Evolutionary conservation across 2,329 filamentous ascomycete species (phyloP).

Genomic region (Penicillium griseofulvum): DNA sequence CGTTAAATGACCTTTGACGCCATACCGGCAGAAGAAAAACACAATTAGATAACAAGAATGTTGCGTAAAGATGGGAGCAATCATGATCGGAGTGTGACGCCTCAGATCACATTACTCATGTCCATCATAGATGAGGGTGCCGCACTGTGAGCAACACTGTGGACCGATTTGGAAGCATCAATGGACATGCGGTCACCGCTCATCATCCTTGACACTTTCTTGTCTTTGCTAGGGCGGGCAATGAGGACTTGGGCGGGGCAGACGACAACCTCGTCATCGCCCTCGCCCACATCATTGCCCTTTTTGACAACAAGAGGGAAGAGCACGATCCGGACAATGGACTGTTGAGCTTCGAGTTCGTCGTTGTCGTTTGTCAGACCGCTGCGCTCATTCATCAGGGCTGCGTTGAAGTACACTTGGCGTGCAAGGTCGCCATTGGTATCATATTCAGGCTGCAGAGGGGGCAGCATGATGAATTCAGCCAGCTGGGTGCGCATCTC

Average conservation of each 20-base stretch:
- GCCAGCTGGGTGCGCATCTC: slow-evolving; percentile 97
- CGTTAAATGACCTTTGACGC: slow-evolving; percentile 5
- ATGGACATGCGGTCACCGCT: slow-evolving; percentile 46
- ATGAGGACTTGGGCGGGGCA: slow-evolving; percentile 92
- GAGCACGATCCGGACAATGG: slow-evolving; percentile 84
- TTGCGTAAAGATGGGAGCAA: slow-evolving; percentile 8
- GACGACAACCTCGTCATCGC: slow-evolving; percentile 92
- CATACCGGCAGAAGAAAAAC: slow-evolving; percentile 7
- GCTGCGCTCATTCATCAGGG: slow-evolving; percentile 90
- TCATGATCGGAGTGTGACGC: slow-evolving; percentile 38
- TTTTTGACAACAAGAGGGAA: slow-evolving; percentile 97
- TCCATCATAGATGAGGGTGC: slow-evolving; percentile 45
- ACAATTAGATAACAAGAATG: slow-evolving; percentile 3
- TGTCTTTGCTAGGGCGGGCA: slow-evolving; percentile 52
- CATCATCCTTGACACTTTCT: slow-evolving; percentile 37
- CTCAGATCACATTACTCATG: slow-evolving; percentile 46
- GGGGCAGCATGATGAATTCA: slow-evolving; percentile 98
- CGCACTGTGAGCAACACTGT: slow-evolving; percentile 44
- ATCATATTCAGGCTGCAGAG: slow-evolving; percentile 91
- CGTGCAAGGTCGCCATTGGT: slow-evolving; percentile 83
- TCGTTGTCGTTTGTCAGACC: slow-evolving; percentile 70
- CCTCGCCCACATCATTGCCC: slow-evolving; percentile 80
- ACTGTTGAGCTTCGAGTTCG: slow-evolving; percentile 71
- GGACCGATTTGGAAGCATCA: slow-evolving; percentile 38
- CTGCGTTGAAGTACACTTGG: slow-evolving; percentile 87